Percentiles rank a stretch among this genome's conserved stretches.
Evolutionary conservation across 805 yeast species (phyloP).

Genomic region (Yarrowia phangngaensis): DNA sequence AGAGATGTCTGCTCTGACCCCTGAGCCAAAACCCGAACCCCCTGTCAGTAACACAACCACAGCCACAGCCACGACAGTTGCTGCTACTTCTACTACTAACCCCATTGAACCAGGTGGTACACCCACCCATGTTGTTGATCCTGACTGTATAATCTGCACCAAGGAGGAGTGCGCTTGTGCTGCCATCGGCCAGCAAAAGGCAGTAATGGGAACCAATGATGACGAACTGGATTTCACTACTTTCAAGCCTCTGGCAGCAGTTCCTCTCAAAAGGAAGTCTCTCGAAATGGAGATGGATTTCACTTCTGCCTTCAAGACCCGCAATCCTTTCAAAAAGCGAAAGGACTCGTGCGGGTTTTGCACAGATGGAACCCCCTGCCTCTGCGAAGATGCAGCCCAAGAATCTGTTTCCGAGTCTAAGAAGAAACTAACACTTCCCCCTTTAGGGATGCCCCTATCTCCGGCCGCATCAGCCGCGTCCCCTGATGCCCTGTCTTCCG

Average conservation of each 20-base stretch:
- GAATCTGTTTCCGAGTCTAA: conserved; percentile 16
- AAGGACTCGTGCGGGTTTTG: conserved; percentile 83
- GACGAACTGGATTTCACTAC: conserved; percentile 17
- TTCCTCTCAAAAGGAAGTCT: conserved; percentile 16
- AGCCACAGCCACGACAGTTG: neutral
- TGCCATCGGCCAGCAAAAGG: conserved; percentile 35
- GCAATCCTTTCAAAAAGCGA: conserved; percentile 27
- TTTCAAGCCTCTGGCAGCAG: conserved; percentile 19
- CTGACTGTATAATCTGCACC: conserved; percentile 60
- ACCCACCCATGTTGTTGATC: conserved; percentile 29
- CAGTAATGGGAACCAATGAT: conserved; percentile 16
- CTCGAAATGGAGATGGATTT: conserved; percentile 52
- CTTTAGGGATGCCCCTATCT: conserved; percentile 31
- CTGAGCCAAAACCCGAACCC: too few relatives aligned
- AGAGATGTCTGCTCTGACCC: neutral
- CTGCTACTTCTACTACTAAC: conserved; percentile 34
- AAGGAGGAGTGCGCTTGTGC: conserved; percentile 70
- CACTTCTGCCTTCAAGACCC: conserved; percentile 41
- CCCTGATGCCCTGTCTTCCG: conserved; percentile 12
- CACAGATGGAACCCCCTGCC: conserved; percentile 86
- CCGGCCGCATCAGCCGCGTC: conserved; percentile 30
- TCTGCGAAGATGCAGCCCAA: conserved; percentile 70
- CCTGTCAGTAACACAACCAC: too few relatives aligned
- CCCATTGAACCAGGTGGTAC: conserved; percentile 12
- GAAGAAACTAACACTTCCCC: conserved; percentile 32